phyloP scores from a whole-genome alignment of 192 early-diverging fungal genomes.

The Coemansia reversa region DNA sequence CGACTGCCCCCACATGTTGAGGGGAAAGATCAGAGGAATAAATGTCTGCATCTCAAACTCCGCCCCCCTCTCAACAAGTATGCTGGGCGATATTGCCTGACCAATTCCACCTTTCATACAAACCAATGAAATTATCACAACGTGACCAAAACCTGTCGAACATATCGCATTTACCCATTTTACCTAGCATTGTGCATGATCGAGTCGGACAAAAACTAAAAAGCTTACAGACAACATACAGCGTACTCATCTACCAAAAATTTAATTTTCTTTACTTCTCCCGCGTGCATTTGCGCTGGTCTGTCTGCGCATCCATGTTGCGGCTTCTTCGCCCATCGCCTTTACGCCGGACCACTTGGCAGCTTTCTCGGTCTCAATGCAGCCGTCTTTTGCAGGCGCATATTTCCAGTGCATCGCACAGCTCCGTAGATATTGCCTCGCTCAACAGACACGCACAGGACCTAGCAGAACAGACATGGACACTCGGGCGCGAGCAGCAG shows the following conservation, averaged over 20 bases:
- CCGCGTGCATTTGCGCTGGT: background rate
- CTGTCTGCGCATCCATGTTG: background rate
- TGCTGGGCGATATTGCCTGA: no score
- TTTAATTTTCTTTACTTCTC: background rate
- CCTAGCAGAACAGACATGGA: background rate
- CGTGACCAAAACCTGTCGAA: no score
- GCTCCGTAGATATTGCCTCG: background rate
- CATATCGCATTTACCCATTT: no score
- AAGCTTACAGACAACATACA: no score
- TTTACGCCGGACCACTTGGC: background rate
- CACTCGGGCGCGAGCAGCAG: background rate
- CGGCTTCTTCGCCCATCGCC: background rate
- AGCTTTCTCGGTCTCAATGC: background rate
- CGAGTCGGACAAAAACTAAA: no score
- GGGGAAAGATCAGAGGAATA: no score
- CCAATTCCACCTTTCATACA: no score
- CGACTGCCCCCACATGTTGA: no score
- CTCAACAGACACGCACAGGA: conserved; percentile 7
- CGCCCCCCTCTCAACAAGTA: no score
- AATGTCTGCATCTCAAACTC: no score
- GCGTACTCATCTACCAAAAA: no score
- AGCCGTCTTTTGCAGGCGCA: background rate
- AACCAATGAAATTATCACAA: no score
- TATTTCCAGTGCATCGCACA: background rate
- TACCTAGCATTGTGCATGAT: background rate